Base-by-base conservation (phyloP, 2,329 filamentous ascomycete genomes). In the Epichloe hybrida region DNA sequence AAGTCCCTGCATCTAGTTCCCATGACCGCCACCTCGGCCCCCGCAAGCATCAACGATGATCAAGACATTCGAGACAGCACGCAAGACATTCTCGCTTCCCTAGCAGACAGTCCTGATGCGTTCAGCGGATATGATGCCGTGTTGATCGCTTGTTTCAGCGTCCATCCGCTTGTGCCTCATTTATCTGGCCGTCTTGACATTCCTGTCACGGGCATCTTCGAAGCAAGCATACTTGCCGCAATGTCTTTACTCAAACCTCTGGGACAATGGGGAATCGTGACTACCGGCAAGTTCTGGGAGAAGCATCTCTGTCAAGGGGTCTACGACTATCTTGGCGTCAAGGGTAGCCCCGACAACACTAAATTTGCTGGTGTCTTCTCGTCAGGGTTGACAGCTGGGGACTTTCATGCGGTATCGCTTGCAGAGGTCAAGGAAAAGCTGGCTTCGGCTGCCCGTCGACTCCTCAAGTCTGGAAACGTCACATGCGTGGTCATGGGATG, bases 81-180 rank as follows among this genome's bases (percentile, higher is more conserved):
- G 1, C 62, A 75, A 2, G 75, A 79, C 51, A 86, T 87, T 48
- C 69, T 83, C 15, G 68, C 72, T 1, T 71, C 80, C 53, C 62
- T 86, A 5, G 62, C 69, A 27, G 62, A 71, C 1, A 50, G 54
- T 41, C 53, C 69, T 13, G 43, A 61, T 54, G 53, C 67, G 0
- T 62, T 76, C 7, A 20, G 17, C 20, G 38, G 67, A 31, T 80
- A 87, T 64, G 82, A 93, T 61, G 88, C 76, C n/a, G 83, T 94
- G 54, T 75, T 96, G 0, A 77, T 96, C 2, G 89, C 89, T 20
- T 96, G 91, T 69, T 97, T 88, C 70, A 93, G 86, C 53, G 80
- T 85, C 1, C 89, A 96, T 61, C 81, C 85, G 0, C 75, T 96
- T 0, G 86, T 95, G 0, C 65, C 72, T 0, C 65, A 74, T 46